Conservation (phyloP, 2,329 filamentous ascomycete genomes). For the Colletotrichum cuscutae region DNA sequence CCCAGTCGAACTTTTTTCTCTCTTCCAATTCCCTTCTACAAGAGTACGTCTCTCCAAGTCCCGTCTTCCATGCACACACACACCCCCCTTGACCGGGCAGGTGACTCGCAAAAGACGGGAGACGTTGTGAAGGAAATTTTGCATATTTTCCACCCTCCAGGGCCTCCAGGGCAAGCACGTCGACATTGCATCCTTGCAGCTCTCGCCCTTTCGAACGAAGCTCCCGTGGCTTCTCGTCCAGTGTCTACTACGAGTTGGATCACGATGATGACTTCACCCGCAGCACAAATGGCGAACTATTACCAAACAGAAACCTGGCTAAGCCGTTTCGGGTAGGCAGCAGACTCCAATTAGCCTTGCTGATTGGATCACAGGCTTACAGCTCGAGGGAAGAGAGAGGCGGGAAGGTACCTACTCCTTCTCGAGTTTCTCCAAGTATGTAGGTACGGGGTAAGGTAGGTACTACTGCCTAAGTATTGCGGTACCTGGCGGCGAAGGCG, state of each 20-base stretch:
- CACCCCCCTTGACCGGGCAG: slow-evolving; percentile 13
- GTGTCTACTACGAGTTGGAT: slow-evolving; percentile 22
- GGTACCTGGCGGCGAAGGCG: not conserved
- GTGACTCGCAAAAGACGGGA: slow-evolving; percentile 22
- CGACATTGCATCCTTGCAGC: slow-evolving; percentile 32
- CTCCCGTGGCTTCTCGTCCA: slow-evolving; percentile 1
- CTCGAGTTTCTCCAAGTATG: not conserved
- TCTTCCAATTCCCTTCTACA: not conserved
- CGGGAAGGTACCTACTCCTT: not conserved
- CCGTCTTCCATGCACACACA: not conserved
- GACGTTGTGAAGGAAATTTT: slow-evolving; percentile 5
- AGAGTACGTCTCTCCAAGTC: not conserved
- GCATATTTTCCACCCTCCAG: slow-evolving; percentile 17
- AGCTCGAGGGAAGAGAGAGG: not conserved
- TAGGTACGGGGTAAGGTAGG: too few species aligned
- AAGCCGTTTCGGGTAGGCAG: slow-evolving; percentile 26
- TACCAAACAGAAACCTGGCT: slow-evolving; percentile 30
- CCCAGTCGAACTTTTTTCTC: not conserved
- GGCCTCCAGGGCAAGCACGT: slow-evolving; percentile 13
- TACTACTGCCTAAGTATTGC: not conserved
- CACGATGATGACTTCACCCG: slow-evolving; percentile 37
- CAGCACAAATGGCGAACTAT: slow-evolving; percentile 30
- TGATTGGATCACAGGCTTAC: slow-evolving; percentile 25
- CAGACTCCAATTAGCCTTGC: not conserved
- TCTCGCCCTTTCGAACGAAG: slow-evolving; percentile 15